These are phyloP conservation scores for Fusarium floridanum DNA, from an alignment of 2,329 filamentous ascomycete genomes.

Conservation along the genomic window DNA sequence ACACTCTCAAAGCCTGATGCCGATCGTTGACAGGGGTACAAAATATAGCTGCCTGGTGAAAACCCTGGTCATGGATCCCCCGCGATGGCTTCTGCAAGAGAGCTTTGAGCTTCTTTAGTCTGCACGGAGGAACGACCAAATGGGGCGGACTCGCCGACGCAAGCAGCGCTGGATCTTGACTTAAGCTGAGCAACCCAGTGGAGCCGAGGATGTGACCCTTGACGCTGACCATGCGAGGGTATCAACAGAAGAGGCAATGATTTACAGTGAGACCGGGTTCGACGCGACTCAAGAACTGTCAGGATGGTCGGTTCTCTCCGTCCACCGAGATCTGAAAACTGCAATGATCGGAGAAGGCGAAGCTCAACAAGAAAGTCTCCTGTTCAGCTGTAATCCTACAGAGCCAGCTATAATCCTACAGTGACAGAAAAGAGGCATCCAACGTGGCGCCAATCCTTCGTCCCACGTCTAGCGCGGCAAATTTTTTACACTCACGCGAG, in stretches of 20 bases:
- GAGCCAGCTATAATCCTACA: too few relatives aligned
- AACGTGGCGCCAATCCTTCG: neutral
- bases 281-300: neutral
- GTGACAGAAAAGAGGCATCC: neutral
- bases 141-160: constrained; percentile 30
- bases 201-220: neutral
- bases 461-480: neutral
- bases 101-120: neutral
- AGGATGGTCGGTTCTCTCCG: neutral
- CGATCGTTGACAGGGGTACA: constrained; percentile 11
- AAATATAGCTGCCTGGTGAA: constrained; percentile 24
- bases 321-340: neutral
- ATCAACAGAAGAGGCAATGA: neutral
- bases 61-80: neutral
- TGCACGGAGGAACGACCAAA: neutral
- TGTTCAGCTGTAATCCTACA: neutral
- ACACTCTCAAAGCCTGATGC: neutral
- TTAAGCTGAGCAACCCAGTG: neutral
- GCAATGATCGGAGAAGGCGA: neutral
- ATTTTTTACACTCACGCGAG: neutral
- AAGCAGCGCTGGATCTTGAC: constrained; percentile 1
- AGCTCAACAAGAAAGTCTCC: neutral
- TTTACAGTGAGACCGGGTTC: neutral
- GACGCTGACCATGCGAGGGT: neutral
- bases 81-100: neutral